Conservation (phyloP, 2,329 filamentous ascomycete genomes). For the Dryadomyces sulphureus region DNA sequence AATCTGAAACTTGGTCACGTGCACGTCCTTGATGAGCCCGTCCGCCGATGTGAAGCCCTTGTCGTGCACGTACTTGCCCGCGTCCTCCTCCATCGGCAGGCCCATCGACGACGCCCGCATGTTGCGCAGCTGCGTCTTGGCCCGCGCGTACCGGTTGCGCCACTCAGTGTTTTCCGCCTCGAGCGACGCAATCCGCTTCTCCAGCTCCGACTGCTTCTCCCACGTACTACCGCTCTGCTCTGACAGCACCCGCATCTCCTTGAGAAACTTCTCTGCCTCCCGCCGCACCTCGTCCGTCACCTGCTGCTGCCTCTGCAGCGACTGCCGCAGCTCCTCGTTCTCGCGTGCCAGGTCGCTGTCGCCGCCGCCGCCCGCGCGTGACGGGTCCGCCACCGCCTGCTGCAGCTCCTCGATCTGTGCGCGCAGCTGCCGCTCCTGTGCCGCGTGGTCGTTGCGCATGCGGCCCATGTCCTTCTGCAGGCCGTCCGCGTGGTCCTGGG, state of each 20-base stretch:
- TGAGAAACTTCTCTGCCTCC: conserved; percentile 69
- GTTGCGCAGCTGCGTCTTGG: conserved; percentile 74
- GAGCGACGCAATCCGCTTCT: conserved; percentile 58
- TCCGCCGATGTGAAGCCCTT: conserved; percentile 53
- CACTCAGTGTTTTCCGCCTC: conserved; percentile 78
- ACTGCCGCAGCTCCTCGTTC: conserved; percentile 52
- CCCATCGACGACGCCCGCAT: conserved; percentile 71
- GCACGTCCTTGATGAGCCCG: conserved; percentile 76
- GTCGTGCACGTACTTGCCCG: conserved; percentile 50
- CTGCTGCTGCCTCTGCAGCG: conserved; percentile 59
- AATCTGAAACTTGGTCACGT: conserved; percentile 91
- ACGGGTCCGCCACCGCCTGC: conserved; percentile 16
- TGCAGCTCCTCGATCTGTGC: conserved; percentile 44
- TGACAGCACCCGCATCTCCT: conserved; percentile 80
- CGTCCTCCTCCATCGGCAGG: conserved; percentile 52
- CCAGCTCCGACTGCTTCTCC: conserved; percentile 69
- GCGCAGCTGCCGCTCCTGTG: conserved; percentile 46
- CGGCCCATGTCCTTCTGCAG: conserved; percentile 67
- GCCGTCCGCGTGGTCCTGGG: conserved; percentile 63
- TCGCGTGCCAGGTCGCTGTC: conserved; percentile 47
- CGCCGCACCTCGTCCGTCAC: conserved; percentile 76
- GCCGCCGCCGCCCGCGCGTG: conserved; percentile 14
- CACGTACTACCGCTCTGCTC: conserved; percentile 64
- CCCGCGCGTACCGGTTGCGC: conserved; percentile 76
- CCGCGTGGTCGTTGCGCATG: conserved; percentile 52